Conservation (phyloP, 768 basidiomycete genomes). For the Lentinula raphanica region DNA sequence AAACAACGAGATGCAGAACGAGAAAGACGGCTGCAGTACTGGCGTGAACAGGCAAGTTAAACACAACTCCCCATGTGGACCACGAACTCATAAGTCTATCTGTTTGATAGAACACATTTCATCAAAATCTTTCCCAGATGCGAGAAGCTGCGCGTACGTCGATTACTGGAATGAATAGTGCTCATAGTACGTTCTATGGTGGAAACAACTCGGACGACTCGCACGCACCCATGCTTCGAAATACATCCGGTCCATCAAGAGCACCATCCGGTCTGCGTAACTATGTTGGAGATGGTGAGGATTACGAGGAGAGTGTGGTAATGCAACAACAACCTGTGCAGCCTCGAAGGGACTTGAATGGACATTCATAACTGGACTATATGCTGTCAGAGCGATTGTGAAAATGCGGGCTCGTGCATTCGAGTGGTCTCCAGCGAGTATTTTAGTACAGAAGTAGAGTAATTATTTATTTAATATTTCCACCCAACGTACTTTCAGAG, state of each 20-base stretch:
- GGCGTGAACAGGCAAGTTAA: constrained; percentile 73
- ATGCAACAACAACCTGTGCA: neutral
- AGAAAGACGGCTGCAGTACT: constrained; percentile 82
- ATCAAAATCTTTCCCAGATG: constrained; percentile 77
- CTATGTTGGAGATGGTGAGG: constrained; percentile 46
- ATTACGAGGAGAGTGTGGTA: neutral
- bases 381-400: too few species aligned
- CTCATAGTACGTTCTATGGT: constrained; percentile 46
- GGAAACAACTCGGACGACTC: constrained; percentile 51
- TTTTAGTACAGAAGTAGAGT: too few species aligned
- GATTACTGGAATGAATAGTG: constrained; percentile 39
- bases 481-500: too few species aligned
- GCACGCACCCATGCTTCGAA: constrained; percentile 46
- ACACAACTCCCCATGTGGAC: neutral
- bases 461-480: too few species aligned
- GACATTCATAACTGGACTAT: too few species aligned
- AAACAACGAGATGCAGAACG: constrained; percentile 71
- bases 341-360: constrained; percentile 7
- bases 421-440: too few species aligned
- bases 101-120: constrained; percentile 59
- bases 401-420: too few species aligned
- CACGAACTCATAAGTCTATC: constrained; percentile 6
- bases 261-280: constrained; percentile 48
- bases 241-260: constrained; percentile 37
- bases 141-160: constrained; percentile 68